Evolutionary conservation across 805 yeast species (phyloP).

Genomic region (Wickerhamiella domercqiae): DNA sequence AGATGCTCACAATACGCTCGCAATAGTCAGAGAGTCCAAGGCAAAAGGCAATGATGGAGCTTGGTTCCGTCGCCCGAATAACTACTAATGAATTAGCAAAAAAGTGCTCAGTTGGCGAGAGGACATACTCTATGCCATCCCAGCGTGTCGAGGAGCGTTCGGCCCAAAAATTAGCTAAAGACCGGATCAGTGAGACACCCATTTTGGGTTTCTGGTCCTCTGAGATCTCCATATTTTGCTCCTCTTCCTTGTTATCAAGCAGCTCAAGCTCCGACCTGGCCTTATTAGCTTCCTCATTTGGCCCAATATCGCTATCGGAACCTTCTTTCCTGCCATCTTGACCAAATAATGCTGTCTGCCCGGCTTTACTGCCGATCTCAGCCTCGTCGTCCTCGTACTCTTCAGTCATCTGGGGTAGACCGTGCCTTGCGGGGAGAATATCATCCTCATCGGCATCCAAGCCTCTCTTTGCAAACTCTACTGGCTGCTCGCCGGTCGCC

Average conservation of each 20-base stretch:
- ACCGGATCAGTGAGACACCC: slow-evolving; percentile 47
- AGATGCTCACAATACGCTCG: slow-evolving; percentile 38
- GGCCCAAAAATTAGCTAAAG: slow-evolving; percentile 89
- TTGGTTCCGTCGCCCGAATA: slow-evolving; percentile 92
- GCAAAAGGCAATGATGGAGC: slow-evolving; percentile 86
- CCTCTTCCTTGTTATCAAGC: slow-evolving; percentile 20
- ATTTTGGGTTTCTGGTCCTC: slow-evolving; percentile 30
- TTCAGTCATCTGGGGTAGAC: neutral
- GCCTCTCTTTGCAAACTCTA: neutral
- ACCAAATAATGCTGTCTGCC: too few species aligned
- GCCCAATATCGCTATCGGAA: neutral
- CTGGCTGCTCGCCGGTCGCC: slow-evolving; percentile 65
- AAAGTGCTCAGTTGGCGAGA: slow-evolving; percentile 67
- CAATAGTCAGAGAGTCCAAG: slow-evolving; percentile 71
- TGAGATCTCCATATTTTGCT: too few species aligned
- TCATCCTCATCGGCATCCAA: neutral
- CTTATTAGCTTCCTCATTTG: slow-evolving; percentile 4
- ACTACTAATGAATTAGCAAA: slow-evolving; percentile 89
- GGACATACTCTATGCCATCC: slow-evolving; percentile 82
- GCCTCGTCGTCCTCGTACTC: neutral
- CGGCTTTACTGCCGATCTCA: slow-evolving; percentile 6
- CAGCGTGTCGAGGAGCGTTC: slow-evolving; percentile 90
- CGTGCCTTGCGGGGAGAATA: neutral
- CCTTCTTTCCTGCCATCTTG: too few species aligned
- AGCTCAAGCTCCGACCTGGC: slow-evolving; percentile 4